phyloP scores from a whole-genome alignment of 768 basidiomycete species.

The Porphyrellus cyaneotinctus region DNA sequence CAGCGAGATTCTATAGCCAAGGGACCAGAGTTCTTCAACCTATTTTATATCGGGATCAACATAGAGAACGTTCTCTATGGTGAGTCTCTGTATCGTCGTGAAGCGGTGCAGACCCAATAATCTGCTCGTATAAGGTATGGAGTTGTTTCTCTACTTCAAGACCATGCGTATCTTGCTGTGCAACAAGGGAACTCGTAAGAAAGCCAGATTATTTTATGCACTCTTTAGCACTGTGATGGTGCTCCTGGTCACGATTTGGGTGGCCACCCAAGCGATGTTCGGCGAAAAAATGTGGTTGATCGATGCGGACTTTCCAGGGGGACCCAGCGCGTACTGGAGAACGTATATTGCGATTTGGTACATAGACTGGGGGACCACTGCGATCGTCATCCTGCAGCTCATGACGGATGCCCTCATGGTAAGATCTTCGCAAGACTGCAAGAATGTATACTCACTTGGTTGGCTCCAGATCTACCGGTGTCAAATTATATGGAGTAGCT shows the following conservation, averaged over 20 bases:
- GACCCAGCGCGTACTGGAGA: conserved; percentile 30
- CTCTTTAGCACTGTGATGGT: conserved; percentile 11
- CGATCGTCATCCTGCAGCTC: background rate
- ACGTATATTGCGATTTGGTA: conserved; percentile 24
- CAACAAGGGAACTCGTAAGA: background rate
- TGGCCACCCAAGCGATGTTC: conserved; percentile 18
- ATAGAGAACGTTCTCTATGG: background rate
- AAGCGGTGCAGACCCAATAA: background rate
- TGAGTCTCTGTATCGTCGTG: background rate
- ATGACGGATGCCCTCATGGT: conserved; percentile 18
- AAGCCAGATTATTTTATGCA: background rate
- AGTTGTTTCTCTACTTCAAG: background rate
- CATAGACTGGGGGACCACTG: conserved; percentile 15
- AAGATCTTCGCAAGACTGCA: background rate
- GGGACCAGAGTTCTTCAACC: too few species aligned
- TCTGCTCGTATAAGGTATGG: background rate
- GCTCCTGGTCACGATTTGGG: conserved; percentile 29
- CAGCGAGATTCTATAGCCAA: too few species aligned
- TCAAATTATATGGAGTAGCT: background rate
- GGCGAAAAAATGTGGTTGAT: conserved; percentile 36
- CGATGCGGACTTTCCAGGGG: conserved; percentile 32
- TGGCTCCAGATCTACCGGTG: background rate
- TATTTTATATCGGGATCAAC: background rate
- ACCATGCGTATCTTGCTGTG: background rate
- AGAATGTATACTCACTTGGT: background rate